Conservation (phyloP, 164 flowering plant genomes). For the Sextonia rubra region DNA sequence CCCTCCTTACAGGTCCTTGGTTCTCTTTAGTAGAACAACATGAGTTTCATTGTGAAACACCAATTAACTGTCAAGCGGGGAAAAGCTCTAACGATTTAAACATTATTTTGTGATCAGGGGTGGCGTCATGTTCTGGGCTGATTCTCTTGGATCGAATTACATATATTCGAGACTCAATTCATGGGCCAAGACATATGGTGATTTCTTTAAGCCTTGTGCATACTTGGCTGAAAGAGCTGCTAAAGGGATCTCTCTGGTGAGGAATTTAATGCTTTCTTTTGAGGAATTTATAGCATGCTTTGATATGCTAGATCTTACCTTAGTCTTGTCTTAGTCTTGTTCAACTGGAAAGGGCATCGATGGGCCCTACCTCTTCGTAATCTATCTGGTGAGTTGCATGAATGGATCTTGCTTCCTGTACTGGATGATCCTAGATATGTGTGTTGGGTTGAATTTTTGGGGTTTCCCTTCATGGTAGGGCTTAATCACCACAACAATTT, state of each 20-base stretch:
- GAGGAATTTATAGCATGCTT: not conserved
- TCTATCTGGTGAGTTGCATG: too few species aligned
- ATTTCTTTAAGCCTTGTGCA: slow-evolving; percentile 80
- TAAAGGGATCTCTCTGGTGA: slow-evolving; percentile 66
- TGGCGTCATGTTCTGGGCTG: slow-evolving; percentile 93
- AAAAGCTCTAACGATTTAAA: too few species aligned
- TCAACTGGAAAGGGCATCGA: not conserved
- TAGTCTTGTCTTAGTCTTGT: too few species aligned
- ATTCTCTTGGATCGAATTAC: slow-evolving; percentile 77
- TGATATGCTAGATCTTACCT: not conserved
- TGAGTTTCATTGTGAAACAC: not conserved
- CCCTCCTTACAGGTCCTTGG: slow-evolving; percentile 78
- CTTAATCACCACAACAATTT: too few species aligned
- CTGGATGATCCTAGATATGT: too few species aligned
- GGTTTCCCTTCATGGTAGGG: too few species aligned
- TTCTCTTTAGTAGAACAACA: not conserved
- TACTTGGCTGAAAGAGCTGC: slow-evolving; percentile 82
- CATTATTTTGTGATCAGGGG: slow-evolving; percentile 50
- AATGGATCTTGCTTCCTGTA: too few species aligned
- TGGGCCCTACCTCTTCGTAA: not conserved
- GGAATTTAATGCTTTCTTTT: slow-evolving; percentile 11
- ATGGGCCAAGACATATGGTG: slow-evolving; percentile 74
- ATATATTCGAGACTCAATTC: slow-evolving; percentile 68
- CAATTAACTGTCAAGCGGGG: too few species aligned
- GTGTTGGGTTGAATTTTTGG: too few species aligned